Conservation (phyloP, 2,329 filamentous ascomycete genomes). For the Pseudogymnoascus sp. region DNA sequence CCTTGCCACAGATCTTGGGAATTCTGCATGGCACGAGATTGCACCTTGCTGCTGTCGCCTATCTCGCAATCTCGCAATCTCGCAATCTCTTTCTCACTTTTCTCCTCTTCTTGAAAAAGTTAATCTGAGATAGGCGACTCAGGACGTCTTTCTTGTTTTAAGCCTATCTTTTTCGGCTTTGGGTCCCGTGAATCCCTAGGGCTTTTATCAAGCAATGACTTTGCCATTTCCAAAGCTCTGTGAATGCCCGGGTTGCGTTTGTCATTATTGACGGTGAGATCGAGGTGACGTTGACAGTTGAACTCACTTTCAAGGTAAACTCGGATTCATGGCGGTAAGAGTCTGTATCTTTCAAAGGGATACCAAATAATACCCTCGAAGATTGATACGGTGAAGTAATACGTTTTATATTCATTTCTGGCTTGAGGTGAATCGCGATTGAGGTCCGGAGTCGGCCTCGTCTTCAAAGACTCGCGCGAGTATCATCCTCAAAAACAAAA, state of each 20-base stretch:
- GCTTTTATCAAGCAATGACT: neutral
- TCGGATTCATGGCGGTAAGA: neutral
- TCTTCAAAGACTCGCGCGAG: neutral
- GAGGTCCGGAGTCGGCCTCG: neutral
- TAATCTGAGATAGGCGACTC: neutral
- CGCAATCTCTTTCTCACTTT: neutral
- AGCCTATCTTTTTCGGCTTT: no score
- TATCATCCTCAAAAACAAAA: neutral
- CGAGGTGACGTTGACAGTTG: neutral
- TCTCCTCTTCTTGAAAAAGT: neutral
- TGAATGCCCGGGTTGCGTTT: neutral
- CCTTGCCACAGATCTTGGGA: neutral
- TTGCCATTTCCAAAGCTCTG: neutral
- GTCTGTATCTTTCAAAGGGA: neutral
- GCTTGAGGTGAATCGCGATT: neutral
- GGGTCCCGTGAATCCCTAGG: no score
- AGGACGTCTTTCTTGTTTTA: neutral
- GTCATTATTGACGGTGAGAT: neutral
- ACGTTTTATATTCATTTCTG: neutral
- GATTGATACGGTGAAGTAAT: neutral
- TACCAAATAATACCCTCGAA: no score
- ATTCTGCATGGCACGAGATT: conserved; percentile 1
- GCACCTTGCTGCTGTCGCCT: neutral
- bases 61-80: no score
- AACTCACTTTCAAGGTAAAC: neutral